Conservation (phyloP, 1,284 basidiomycete species). For the Hypsizygus ulmarius region DNA sequence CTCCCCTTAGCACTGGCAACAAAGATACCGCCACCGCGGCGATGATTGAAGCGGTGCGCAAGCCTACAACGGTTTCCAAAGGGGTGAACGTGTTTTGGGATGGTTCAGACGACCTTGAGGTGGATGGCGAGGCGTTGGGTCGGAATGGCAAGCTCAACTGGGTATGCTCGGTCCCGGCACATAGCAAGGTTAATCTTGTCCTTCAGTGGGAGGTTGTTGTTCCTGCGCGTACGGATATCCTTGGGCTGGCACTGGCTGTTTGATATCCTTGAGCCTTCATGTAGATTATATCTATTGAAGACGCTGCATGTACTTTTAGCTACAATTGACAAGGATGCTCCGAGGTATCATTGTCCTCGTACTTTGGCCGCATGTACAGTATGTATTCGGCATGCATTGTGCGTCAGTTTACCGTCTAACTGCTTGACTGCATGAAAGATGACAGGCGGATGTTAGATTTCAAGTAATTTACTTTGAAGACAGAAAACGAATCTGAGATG, state of each 20-base stretch:
- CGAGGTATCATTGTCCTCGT: no score
- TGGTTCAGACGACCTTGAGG: slow-evolving; percentile 10
- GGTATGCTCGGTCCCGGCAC: slow-evolving; percentile 18
- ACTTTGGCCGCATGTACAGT: no score
- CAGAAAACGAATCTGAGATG: no score
- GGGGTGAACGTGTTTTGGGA: slow-evolving; percentile 17
- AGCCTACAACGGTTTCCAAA: background rate
- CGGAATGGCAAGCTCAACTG: slow-evolving; percentile 20
- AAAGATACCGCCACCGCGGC: background rate
- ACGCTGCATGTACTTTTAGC: no score
- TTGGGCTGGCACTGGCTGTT: slow-evolving; percentile 1
- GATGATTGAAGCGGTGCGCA: background rate
- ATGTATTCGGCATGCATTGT: no score
- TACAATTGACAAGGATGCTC: no score
- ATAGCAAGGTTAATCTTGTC: slow-evolving; percentile 15
- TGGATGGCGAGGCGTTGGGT: slow-evolving; percentile 11
- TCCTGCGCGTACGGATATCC: slow-evolving; percentile 6
- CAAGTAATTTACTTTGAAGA: no score
- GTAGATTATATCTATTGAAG: background rate
- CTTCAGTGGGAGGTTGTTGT: slow-evolving; percentile 18
- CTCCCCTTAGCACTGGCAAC: slow-evolving; percentile 10
- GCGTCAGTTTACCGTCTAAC: no score
- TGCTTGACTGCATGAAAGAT: no score
- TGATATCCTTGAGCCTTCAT: background rate
- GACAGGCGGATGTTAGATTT: no score